Evolutionary conservation across 1,139 yeast species (phyloP).

Genomic region (Pneumocystis sp.): DNA sequence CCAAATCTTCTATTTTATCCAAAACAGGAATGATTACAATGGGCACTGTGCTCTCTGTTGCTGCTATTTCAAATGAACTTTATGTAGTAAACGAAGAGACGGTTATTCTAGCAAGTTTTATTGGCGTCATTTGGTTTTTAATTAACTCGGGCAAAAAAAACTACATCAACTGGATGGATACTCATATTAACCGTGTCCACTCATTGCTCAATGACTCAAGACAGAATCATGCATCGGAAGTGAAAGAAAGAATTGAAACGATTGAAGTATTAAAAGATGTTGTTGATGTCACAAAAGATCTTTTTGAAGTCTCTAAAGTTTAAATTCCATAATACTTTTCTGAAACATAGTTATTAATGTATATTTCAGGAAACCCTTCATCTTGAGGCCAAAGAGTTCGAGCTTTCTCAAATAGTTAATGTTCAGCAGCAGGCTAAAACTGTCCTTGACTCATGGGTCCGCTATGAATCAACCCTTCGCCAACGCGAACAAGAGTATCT

Average conservation of each 20-base stretch:
- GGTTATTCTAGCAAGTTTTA: slow-evolving; percentile 64
- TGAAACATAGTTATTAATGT: background rate
- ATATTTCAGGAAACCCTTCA: slow-evolving; percentile 64
- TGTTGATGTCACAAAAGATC: slow-evolving; percentile 75
- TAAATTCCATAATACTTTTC: background rate
- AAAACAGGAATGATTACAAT: slow-evolving; percentile 95
- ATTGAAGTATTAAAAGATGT: slow-evolving; percentile 86
- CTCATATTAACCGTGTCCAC: slow-evolving; percentile 72
- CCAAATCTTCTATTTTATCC: slow-evolving; percentile 76
- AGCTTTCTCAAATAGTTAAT: slow-evolving; percentile 78
- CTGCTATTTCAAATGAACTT: slow-evolving; percentile 86
- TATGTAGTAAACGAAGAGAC: slow-evolving; percentile 91
- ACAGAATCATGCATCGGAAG: slow-evolving; percentile 79
- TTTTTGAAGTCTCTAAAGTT: slow-evolving; percentile 65
- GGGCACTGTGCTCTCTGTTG: slow-evolving; percentile 81
- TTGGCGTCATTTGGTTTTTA: slow-evolving; percentile 56
- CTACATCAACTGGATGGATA: slow-evolving; percentile 89
- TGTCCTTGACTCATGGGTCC: slow-evolving; percentile 96
- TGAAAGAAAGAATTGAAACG: slow-evolving; percentile 75
- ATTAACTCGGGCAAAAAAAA: slow-evolving; percentile 88
- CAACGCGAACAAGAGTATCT: slow-evolving; percentile 91
- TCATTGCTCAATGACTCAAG: slow-evolving; percentile 77
- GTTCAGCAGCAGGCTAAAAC: slow-evolving; percentile 83
- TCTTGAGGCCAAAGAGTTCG: slow-evolving; percentile 87
- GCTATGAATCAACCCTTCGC: slow-evolving; percentile 94